Percentiles rank a stretch among this genome's conserved stretches.
These are phyloP conservation scores for Diaporthe australafricana DNA, from an alignment of 2,329 filamentous ascomycete species.

Conservation along the genomic window DNA sequence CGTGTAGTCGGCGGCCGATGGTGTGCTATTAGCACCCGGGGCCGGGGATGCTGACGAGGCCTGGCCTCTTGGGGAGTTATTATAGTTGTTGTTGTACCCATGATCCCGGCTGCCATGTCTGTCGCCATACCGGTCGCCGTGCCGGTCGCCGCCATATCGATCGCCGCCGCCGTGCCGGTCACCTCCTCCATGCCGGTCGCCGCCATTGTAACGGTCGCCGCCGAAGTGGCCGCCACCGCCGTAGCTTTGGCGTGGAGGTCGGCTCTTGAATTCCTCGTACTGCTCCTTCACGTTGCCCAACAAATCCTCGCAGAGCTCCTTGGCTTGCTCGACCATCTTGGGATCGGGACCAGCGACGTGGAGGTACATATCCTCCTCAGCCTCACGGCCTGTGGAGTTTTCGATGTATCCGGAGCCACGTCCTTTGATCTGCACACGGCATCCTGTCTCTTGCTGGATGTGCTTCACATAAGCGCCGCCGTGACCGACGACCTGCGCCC, in stretches of 20 bases:
- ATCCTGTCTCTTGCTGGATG: conserved; percentile 94
- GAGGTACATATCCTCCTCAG: conserved; percentile 95
- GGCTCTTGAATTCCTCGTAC: conserved; percentile 91
- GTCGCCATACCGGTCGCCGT: conserved; percentile 49
- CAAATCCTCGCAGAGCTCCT: conserved; percentile 89
- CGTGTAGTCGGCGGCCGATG: conserved; percentile 73
- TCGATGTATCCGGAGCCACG: conserved; percentile 96
- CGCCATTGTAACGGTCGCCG: conserved; percentile 51
- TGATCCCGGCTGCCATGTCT: conserved; percentile 37
- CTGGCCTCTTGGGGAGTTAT: conserved; percentile 22
- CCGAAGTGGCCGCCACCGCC: conserved; percentile 50
- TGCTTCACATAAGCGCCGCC: conserved; percentile 97
- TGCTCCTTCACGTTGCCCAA: conserved; percentile 87
- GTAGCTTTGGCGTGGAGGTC: conserved; percentile 76
- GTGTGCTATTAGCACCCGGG: conserved; percentile 56
- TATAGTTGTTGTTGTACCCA: conserved; percentile 37
- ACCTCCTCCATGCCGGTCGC: conserved; percentile 54
- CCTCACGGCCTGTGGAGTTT: conserved; percentile 86
- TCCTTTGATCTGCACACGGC: conserved; percentile 98
- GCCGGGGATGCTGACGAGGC: conserved; percentile 47
- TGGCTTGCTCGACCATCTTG: conserved; percentile 86
- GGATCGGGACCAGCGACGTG: conserved; percentile 95
- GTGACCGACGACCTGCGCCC: conserved; percentile 94
- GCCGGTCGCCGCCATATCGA: conserved; percentile 49
- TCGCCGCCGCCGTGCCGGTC: conserved; percentile 52